Evolutionary conservation across 2,329 filamentous ascomycete genomes (phyloP), one percentile per base, ranked within the genome.

Genomic region (Endoconidiophora polonica): DNA sequence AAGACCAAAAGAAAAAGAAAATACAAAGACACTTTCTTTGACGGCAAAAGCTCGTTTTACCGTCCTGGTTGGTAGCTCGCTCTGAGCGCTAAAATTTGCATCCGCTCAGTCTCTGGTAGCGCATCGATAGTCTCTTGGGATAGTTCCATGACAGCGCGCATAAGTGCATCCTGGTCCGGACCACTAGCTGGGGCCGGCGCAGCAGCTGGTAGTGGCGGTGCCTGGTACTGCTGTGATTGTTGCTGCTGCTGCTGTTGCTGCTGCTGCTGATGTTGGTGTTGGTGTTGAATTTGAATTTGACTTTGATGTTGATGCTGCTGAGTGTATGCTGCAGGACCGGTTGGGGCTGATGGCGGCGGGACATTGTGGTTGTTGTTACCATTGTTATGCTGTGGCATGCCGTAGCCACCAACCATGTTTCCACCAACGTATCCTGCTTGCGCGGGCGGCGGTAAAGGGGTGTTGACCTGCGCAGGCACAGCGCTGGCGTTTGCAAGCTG

Each of bases 111-210:
- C 37, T 86, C 82, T 4, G 83, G 79, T 45, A 95, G 68, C 59
- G 78, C 75, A 61, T 90, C 82, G 57, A 96, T 87, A 51, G 85
- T 77, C 52, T 84, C 74, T 59, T 85, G 82, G 2, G 86, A 77
- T 68, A 95, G 78, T 49, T 74, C 76, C 68, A 95, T 71, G 44
- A 95, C 83, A 58, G 87, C 83, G 55, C 83, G 76, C 62, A 94
- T 79, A 49, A 94, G 72, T 41, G 80, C 77, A 44, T 85, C 79
- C 40, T 83, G 76, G 53, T 83, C 77, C 40, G 73, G 69, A 12
- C 70, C 65, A 10, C 62, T 57, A 1, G 61, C 60, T 6, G 66
- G 62, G 2, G 64, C 56, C 1, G 58, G 57, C 3, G 62, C 59
- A 22, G 63, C 57, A 3, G 63, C 58, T 0, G 62, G 57, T 1